Conservation (phyloP, 257 asterid genomes). For the Jacaranda copaia region DNA sequence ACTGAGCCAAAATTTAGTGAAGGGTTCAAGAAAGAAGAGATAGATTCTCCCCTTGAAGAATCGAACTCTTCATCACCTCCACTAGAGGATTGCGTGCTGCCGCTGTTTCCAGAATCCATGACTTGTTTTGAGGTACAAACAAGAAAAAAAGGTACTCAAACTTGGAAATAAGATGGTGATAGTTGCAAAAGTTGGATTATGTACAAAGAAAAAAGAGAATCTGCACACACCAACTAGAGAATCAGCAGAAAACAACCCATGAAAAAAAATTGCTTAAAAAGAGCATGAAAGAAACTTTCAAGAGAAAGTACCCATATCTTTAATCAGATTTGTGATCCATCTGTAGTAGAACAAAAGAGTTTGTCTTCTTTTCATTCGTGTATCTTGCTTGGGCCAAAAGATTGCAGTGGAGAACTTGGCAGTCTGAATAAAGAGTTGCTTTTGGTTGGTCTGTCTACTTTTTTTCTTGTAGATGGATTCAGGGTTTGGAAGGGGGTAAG, state of each 20-base stretch:
- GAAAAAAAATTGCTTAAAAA: background rate
- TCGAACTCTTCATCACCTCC: constrained; percentile 78
- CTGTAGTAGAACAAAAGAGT: too few species aligned
- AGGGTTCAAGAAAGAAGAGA: constrained; percentile 59
- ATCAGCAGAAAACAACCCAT: background rate
- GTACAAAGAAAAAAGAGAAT: constrained; percentile 5
- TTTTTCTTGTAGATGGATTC: background rate
- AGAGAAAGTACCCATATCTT: constrained; percentile 37
- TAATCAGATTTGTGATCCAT: too few species aligned
- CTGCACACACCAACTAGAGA: constrained; percentile 16
- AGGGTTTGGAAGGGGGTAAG: constrained; percentile 42
- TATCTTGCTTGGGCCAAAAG: constrained; percentile 17
- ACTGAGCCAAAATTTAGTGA: constrained; percentile 42
- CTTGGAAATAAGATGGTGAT: constrained; percentile 36
- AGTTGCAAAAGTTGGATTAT: constrained; percentile 7
- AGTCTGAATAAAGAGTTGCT: background rate
- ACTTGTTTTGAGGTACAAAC: background rate
- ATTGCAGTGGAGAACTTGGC: background rate
- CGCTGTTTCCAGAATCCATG: constrained; percentile 88
- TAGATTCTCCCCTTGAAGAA: constrained; percentile 52
- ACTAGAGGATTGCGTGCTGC: constrained; percentile 83
- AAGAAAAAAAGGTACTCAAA: background rate
- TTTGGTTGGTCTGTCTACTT: constrained; percentile 12
- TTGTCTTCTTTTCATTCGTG: background rate
- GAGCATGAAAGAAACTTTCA: constrained; percentile 14